Conservation (phyloP, 177 flowering plant species). For the Vitis hybrid region DNA sequence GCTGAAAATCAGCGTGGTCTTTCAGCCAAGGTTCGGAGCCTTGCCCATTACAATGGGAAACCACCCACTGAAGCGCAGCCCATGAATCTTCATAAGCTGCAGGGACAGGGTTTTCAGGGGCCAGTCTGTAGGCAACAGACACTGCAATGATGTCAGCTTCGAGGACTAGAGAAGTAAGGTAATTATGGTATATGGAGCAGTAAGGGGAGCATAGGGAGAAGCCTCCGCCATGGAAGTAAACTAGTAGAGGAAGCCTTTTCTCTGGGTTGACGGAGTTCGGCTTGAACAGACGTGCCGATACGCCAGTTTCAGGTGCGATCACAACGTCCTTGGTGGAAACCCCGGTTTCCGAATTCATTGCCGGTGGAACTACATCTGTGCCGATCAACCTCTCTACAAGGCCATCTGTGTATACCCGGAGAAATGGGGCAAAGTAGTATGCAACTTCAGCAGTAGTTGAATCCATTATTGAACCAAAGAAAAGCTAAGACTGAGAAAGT, state of each 20-base stretch:
- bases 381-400: conserved; percentile 9
- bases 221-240: conserved; percentile 51
- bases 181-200: conserved; percentile 16
- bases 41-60: background rate
- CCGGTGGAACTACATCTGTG: conserved; percentile 20
- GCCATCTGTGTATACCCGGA: conserved; percentile 20
- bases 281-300: conserved; percentile 28
- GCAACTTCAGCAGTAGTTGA: background rate
- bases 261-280: conserved; percentile 8
- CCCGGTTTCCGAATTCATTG: conserved; percentile 17
- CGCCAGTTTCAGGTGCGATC: conserved; percentile 13
- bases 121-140: conserved; percentile 20
- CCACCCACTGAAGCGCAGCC: conserved; percentile 14
- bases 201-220: conserved; percentile 32
- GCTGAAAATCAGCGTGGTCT: conserved; percentile 23
- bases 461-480: background rate
- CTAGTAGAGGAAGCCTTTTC: conserved; percentile 21
- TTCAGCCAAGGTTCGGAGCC: conserved; percentile 24
- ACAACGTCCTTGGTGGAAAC: conserved; percentile 38
- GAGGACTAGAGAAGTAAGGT: conserved; percentile 13
- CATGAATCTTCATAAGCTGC: conserved; percentile 15
- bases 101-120: conserved; percentile 17
- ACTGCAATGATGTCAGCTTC: conserved; percentile 15
- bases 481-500: too few species aligned
- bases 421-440: background rate